Percentiles rank a stretch among this genome's conserved stretches.
Evolutionary conservation across 1,284 basidiomycete genomes (phyloP).

Genomic region (Inonotus hispidus): DNA sequence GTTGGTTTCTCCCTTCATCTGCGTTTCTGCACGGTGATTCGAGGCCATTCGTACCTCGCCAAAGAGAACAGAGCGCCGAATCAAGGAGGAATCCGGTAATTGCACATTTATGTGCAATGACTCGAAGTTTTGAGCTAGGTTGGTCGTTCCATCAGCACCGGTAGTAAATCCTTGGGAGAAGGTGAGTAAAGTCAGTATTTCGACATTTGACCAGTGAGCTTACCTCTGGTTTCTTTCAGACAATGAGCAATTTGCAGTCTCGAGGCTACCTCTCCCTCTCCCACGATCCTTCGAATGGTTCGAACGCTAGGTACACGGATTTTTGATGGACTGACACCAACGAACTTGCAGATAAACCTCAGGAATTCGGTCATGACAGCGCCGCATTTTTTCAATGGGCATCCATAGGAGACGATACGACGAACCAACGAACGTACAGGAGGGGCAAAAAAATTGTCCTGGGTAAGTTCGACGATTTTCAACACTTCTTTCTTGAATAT

Average conservation of each 20-base stretch:
- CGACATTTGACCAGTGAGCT: background rate
- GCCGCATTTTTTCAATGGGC: background rate
- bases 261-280: background rate
- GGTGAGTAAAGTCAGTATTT: background rate
- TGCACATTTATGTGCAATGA: slow-evolving; percentile 1
- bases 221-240: background rate
- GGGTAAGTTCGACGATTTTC: background rate
- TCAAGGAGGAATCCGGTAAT: no score
- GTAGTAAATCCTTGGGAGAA: slow-evolving; percentile 10
- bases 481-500: background rate
- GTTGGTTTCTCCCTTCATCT: background rate
- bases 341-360: background rate
- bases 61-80: no score
- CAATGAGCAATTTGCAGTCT: background rate
- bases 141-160: slow-evolving; percentile 17
- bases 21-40: background rate
- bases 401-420: background rate
- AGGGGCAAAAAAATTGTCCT: background rate
- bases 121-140: slow-evolving; percentile 10
- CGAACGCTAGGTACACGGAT: background rate
- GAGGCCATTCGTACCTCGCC: background rate
- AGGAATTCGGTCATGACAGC: background rate
- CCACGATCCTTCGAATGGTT: background rate
- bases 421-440: background rate
- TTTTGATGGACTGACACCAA: background rate